These are phyloP conservation scores for Vaccinium vitisidaea DNA, from an alignment of 148 eudicot species.

Conservation along the genomic window DNA sequence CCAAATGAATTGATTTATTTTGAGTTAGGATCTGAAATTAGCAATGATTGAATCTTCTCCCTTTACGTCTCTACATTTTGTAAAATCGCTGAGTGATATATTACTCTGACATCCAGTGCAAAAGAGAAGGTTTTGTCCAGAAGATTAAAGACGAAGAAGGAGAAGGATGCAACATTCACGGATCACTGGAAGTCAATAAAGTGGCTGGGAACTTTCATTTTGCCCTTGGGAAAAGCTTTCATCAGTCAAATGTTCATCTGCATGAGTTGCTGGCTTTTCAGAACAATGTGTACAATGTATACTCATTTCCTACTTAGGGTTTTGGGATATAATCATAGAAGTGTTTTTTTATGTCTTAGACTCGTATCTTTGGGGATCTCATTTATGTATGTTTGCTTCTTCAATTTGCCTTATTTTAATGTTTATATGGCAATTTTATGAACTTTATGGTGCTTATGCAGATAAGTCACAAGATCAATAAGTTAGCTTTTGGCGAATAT, in stretches of 20 bases:
- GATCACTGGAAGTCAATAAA: conserved; percentile 82
- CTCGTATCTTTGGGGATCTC: neutral
- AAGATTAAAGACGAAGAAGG: conserved; percentile 74
- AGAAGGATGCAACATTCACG: conserved; percentile 94
- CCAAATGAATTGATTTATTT: neutral
- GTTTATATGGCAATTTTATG: neutral
- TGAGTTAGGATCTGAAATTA: neutral
- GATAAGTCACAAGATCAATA: conserved; percentile 80
- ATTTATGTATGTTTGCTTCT: neutral
- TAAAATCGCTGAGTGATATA: neutral
- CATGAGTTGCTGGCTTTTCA: conserved; percentile 56
- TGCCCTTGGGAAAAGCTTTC: conserved; percentile 86
- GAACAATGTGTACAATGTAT: conserved; percentile 62
- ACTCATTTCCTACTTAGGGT: neutral
- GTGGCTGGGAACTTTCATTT: conserved; percentile 94
- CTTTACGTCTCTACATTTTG: neutral
- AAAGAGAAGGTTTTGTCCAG: conserved; percentile 82
- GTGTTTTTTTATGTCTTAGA: neutral
- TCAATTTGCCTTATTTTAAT: neutral
- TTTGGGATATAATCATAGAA: neutral
- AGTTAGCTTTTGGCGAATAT: conserved; percentile 72
- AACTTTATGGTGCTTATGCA: conserved; percentile 28
- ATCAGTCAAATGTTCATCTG: conserved; percentile 44
- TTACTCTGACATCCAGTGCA: conserved; percentile 50
- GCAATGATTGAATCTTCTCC: neutral